A percentile compares a stretch with the other conserved stretches of the same genome.
Conservation (phyloP, 805 yeast genomes). For the Torulaspora microellipsoides region DNA sequence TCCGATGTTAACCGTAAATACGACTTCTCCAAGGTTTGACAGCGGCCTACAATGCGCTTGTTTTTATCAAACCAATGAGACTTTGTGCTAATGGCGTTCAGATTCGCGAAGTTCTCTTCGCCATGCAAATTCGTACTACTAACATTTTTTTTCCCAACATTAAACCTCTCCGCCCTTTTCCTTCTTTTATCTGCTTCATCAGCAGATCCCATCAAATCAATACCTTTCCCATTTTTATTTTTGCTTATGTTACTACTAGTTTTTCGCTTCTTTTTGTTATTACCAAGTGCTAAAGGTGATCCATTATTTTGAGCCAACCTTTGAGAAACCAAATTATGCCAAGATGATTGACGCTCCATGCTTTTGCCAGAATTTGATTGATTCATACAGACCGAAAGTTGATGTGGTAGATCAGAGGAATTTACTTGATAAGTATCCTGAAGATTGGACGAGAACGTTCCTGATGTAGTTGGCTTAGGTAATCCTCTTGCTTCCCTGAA, state of each 20-base stretch:
- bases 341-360: too few species aligned
- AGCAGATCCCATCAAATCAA: constrained; percentile 5
- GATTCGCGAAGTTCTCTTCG: constrained; percentile 24
- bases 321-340: too few species aligned
- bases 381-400: not conserved
- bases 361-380: not conserved
- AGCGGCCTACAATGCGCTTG: constrained; percentile 54
- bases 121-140: constrained; percentile 9
- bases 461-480: constrained; percentile 6
- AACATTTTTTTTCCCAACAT: constrained; percentile 10
- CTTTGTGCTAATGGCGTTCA: constrained; percentile 30
- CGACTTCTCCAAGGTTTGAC: constrained; percentile 64
- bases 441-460: not conserved
- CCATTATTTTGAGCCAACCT: too few species aligned
- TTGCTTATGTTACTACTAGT: not conserved
- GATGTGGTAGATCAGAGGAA: not conserved
- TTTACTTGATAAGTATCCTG: not conserved
- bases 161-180: constrained; percentile 37
- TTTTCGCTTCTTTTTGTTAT: constrained; percentile 7
- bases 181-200: constrained; percentile 30
- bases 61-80: constrained; percentile 33
- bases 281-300: constrained; percentile 1
- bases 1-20: constrained; percentile 85
- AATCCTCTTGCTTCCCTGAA: not conserved
- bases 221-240: constrained; percentile 11